Conservation (phyloP, 1,139 yeast species). For the Scheffersomyces illinoinensis region DNA sequence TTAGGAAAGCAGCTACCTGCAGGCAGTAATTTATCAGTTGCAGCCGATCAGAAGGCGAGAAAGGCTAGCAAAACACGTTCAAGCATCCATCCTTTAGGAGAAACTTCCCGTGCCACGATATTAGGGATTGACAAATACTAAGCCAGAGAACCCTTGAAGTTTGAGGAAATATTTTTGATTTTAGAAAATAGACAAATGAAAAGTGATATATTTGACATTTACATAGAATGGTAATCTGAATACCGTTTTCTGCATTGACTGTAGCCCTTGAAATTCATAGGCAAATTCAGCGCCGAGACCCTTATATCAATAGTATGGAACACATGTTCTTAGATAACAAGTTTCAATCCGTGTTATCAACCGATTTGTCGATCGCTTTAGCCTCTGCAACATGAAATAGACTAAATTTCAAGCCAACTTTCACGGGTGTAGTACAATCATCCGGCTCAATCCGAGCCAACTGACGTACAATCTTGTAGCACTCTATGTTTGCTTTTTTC, state of each 20-base stretch:
- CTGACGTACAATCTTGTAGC: neutral
- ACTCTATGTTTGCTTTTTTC: neutral
- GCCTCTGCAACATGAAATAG: neutral
- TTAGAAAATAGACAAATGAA: neutral
- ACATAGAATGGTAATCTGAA: neutral
- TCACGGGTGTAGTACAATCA: neutral
- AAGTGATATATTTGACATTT: too few species aligned
- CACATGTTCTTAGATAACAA: neutral
- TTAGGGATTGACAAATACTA: neutral
- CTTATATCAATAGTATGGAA: neutral
- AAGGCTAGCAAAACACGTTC: neutral
- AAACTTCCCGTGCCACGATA: neutral
- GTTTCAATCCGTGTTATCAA: neutral
- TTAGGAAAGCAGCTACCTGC: neutral
- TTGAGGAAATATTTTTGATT: neutral
- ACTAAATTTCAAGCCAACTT: neutral
- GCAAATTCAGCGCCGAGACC: too few species aligned
- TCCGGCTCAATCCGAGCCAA: neutral
- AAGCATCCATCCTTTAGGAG: neutral
- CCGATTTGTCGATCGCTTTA: neutral
- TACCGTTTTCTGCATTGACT: neutral
- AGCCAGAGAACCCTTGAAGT: neutral
- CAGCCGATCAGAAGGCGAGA: neutral
- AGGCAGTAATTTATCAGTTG: neutral
- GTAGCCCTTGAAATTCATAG: neutral